Base-by-base conservation (phyloP, 2,329 filamentous ascomycete genomes). In the Phialophora macrospora region DNA sequence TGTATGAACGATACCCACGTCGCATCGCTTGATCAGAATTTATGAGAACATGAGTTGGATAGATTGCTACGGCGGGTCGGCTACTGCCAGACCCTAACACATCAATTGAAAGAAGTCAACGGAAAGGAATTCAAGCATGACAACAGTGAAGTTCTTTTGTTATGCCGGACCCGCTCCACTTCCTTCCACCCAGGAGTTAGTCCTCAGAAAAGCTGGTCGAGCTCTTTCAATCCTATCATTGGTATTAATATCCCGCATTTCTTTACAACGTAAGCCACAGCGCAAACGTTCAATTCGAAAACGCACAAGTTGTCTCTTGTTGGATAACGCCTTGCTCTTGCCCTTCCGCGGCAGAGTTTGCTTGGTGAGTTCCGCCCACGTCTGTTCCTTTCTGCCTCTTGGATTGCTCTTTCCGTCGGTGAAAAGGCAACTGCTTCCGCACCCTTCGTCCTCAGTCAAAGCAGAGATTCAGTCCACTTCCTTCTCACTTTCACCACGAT, bases 1-100 rank as follows among this genome's bases (percentile, higher is more conserved):
- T 68, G 79, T 86, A 55, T 86, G 72, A 80, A 74, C 20, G 38
- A 44, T n/a, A n/a, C n/a, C 17, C 38, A 8, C 38, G 9, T 44
- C 17, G 38, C 38, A n/a, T 8, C 17, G 5, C 38, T 41, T 17
- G 3, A 17, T 41, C 12, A 41, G 38, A 9, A 24, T 46, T 28
- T n/a, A 32, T 51, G 44, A 66, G 54, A 60, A n/a, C 49, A 51
- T 17, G 48, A 51, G 9, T 26, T 26, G 48, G 24, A 26, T 7
- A 9, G 24, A 11, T 26, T 51, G 48, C 48, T 12, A 26, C 12
- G 1, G 3, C 11, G 8, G 24, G 9, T 12, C 9, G 48, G 32
- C n/a, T 24, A 62, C 59, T 59, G 59, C 55, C 58, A 62, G 54
- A 66, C 63, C 63, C 63, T 8, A 30, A 28, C 22, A 64, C 8